Conservation (phyloP, 2,329 filamentous ascomycete species). For the Fusarium sublunatum region DNA sequence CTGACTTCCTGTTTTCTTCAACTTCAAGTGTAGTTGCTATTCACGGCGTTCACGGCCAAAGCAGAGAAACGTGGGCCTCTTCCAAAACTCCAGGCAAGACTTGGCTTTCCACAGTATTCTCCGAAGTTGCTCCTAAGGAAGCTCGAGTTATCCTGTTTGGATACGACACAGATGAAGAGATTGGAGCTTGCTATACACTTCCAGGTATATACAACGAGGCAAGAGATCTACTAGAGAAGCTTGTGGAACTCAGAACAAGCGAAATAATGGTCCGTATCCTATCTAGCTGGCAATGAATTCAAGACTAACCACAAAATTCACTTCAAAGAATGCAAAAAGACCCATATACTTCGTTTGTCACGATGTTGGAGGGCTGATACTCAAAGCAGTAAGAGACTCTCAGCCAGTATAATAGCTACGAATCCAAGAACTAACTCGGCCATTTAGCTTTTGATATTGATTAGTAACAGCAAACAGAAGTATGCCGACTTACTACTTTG, state of each 20-base stretch:
- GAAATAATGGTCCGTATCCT: conserved; percentile 3
- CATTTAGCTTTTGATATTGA: background rate
- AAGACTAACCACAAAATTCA: too few relatives aligned
- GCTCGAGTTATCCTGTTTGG: conserved; percentile 1
- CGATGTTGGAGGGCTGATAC: conserved; percentile 10
- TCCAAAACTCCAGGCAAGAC: background rate
- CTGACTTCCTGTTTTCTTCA: background rate
- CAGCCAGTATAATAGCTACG: background rate
- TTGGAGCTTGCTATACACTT: background rate
- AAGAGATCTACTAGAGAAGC: background rate
- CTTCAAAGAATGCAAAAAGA: background rate
- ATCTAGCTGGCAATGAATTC: background rate
- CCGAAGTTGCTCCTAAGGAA: background rate
- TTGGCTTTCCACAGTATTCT: background rate
- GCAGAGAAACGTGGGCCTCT: background rate
- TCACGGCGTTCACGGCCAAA: background rate
- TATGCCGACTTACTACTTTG: background rate
- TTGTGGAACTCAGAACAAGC: background rate
- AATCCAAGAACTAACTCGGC: background rate
- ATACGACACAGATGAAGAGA: background rate
- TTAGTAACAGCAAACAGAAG: background rate
- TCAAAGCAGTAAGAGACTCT: conserved; percentile 4
- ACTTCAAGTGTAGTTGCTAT: background rate
- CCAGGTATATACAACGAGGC: background rate
- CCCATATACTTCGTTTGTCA: conserved; percentile 13